Evolutionary conservation across 2,329 filamentous ascomycete species (phyloP), one percentile per base, ranked within the genome.

Genomic region (Fusarium setosum): DNA sequence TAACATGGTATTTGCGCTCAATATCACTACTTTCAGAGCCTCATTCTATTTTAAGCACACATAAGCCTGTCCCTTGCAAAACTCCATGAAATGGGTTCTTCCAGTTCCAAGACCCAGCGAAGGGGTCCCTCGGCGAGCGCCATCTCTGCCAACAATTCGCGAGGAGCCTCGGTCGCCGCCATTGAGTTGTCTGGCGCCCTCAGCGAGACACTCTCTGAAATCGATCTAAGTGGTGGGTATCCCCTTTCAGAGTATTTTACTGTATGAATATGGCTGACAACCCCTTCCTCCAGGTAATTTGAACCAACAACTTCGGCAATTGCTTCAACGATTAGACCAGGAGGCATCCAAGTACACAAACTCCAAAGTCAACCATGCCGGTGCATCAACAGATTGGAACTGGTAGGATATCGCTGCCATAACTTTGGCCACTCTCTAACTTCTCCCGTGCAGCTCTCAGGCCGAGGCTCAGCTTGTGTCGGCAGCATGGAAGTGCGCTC

Each of bases 331-430:
- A n/a, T 41, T 72, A n/a, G 69, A 72, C n/a, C 56, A 59, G 15
- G 62, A 70, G 21, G 61, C 62, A 6, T 68, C 69, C 34, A 60
- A 60, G 13, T 72, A 72, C 15, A 52, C 44, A 35, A 70, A 70
- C 45, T 65, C 67, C 9, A 57, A 68, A 17, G 49, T 68, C 20
- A 58, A 26, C 4, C 57, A 70, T 17, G 45, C 38, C 6, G 57
- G 35, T 1, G 18, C 56, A 8, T 54, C 49, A 31, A 49, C n/a
- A 17, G 45, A 63, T n/a, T 71, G 69, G 69, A 42, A 63, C 26
- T 65, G 64, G 69, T 71, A 38, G 49, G 32, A 13, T 1, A 17
- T 0, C 11, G 15, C 5, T 4, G 3, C 2, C 8, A n/a, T 37
- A 26, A 10, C 8, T 9, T 4, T 29, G 9, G 13, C 9, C 3